These are phyloP conservation scores for Sugiyamaella novakii DNA, from an alignment of 1,139 yeast species.

Conservation along the genomic window DNA sequence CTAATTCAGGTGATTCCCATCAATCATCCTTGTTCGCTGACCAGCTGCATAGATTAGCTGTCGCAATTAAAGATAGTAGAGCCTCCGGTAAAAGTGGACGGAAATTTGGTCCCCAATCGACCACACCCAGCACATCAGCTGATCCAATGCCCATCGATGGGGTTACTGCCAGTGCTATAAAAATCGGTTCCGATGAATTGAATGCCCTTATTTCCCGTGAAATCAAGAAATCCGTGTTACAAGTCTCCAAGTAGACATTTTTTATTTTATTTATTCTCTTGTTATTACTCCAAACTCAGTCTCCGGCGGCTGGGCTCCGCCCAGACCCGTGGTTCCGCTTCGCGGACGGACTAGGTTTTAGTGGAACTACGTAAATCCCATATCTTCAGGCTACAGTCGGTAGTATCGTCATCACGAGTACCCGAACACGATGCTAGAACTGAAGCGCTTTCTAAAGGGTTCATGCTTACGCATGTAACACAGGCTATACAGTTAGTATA, in stretches of 20 bases:
- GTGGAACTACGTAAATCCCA: constrained; percentile 11
- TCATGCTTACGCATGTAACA: constrained; percentile 30
- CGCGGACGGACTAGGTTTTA: background rate
- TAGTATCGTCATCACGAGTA: constrained; percentile 23
- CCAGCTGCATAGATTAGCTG: background rate
- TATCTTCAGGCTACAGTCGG: constrained; percentile 24
- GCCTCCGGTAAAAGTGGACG: background rate
- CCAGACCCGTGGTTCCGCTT: background rate
- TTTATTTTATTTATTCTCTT: background rate
- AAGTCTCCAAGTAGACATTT: constrained; percentile 8
- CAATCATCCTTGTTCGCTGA: constrained; percentile 8
- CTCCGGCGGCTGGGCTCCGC: background rate
- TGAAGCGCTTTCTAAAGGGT: constrained; percentile 28
- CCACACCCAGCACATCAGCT: background rate
- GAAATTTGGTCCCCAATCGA: background rate
- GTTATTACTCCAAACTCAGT: background rate
- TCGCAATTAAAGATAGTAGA: background rate
- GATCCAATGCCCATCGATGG: constrained; percentile 14
- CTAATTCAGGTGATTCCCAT: constrained; percentile 1
- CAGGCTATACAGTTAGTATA: constrained; percentile 12
- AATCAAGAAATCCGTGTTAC: constrained; percentile 29
- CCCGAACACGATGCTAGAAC: constrained; percentile 34
- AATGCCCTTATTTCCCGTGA: constrained; percentile 40
- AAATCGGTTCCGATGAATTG: constrained; percentile 40
- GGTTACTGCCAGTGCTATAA: constrained; percentile 32